Conservation (phyloP, 75 land plant genomes). For the Selaginella moellendorffii region DNA sequence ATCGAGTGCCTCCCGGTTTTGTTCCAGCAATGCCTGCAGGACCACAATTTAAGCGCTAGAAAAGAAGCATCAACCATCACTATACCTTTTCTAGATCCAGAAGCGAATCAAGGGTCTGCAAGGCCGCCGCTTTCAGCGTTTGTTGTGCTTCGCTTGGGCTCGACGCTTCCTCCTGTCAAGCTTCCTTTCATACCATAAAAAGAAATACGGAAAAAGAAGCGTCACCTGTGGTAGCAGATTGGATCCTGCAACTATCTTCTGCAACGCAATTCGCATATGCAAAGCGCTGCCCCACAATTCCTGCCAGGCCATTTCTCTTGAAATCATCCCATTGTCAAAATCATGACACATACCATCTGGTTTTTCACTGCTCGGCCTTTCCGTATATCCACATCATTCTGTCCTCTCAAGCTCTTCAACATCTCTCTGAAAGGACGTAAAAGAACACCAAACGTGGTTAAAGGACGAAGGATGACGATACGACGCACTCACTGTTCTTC, state of each 20-base stretch:
- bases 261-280: neutral
- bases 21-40: neutral
- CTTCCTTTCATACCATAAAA: neutral
- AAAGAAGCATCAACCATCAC: neutral
- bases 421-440: conserved; percentile 31
- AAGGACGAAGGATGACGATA: neutral
- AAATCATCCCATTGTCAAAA: neutral
- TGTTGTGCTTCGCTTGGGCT: neutral
- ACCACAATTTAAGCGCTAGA: neutral
- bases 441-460: neutral
- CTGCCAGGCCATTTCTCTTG: neutral
- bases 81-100: neutral
- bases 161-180: neutral
- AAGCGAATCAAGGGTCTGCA: neutral
- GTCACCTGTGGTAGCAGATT: neutral
- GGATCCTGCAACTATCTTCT: neutral
- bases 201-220: neutral
- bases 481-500: conserved; percentile 49
- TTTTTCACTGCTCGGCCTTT: conserved; percentile 78
- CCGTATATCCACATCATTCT: conserved; percentile 50
- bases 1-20: neutral
- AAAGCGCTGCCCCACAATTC: conserved; percentile 6
- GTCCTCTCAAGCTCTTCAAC: conserved; percentile 38
- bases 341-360: conserved; percentile 43
- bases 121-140: neutral